phyloP scores from a whole-genome alignment of 2,329 filamentous ascomycete species.

The Trichoderma koningiopsis region DNA sequence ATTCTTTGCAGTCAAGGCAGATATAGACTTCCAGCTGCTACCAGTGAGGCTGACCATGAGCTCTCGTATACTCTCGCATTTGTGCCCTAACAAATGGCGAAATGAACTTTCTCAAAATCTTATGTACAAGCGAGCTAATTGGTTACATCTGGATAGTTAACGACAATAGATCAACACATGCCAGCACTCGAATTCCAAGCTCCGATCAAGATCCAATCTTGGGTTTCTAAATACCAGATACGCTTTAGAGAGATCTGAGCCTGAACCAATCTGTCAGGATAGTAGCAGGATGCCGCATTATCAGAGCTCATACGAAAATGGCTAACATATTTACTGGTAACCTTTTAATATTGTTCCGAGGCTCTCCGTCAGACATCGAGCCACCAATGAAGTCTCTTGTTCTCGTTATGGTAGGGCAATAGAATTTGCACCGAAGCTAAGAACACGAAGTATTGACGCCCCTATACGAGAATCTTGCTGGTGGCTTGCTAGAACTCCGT shows the following conservation, averaged over 20 bases:
- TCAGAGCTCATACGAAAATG: neutral
- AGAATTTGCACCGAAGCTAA: neutral
- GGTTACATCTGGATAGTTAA: neutral
- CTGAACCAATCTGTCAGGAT: neutral
- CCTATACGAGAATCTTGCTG: constrained; percentile 1
- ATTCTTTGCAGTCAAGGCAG: neutral
- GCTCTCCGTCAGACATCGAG: neutral
- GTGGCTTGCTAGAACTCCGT: neutral
- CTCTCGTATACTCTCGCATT: neutral
- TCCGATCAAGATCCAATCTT: neutral
- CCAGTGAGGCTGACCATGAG: neutral
- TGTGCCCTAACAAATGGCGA: constrained; percentile 3
- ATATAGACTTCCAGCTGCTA: neutral
- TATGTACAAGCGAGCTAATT: neutral
- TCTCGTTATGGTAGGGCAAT: neutral
- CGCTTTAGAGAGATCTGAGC: neutral
- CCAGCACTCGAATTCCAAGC: neutral
- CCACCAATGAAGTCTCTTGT: neutral
- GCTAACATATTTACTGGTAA: neutral
- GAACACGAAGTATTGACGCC: constrained; percentile 6
- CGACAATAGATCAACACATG: neutral
- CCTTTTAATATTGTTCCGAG: neutral
- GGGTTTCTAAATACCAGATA: neutral
- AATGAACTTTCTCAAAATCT: neutral
- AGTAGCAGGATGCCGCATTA: neutral